These are phyloP conservation scores for Mycena filopes DNA, from an alignment of 768 basidiomycete genomes.

Conservation along the genomic window DNA sequence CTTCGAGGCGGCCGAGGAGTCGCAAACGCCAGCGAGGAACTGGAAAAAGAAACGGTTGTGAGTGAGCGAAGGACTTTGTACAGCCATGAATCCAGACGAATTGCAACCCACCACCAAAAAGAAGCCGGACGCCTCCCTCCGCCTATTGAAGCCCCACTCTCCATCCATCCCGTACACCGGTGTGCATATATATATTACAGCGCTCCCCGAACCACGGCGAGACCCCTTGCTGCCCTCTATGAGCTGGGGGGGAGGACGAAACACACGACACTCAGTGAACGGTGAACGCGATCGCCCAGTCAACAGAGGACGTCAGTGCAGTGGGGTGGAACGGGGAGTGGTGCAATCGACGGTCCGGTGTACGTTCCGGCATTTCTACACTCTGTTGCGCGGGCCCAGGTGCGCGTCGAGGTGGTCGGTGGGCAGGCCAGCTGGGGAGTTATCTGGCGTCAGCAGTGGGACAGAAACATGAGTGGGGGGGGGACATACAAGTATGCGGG, in stretches of 20 bases:
- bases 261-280: too few relatives aligned
- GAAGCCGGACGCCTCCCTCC: conserved; percentile 2
- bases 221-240: neutral
- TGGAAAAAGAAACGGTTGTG: too few relatives aligned
- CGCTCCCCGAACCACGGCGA: neutral
- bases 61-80: too few relatives aligned
- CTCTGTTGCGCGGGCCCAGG: neutral
- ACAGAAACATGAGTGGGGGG: too few relatives aligned
- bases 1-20: too few relatives aligned
- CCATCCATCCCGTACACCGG: neutral
- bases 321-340: neutral
- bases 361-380: too few relatives aligned
- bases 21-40: too few relatives aligned
- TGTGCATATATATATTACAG: neutral
- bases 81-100: too few relatives aligned
- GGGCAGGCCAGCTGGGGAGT: too few relatives aligned
- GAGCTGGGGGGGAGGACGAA: neutral
- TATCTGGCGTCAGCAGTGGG: neutral
- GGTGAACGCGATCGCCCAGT: too few relatives aligned
- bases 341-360: too few relatives aligned
- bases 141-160: conserved; percentile 11
- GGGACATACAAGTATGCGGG: neutral
- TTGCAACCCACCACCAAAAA: too few relatives aligned
- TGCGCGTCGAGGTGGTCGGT: neutral
- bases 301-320: neutral